Evolutionary conservation across 306 rosid species (phyloP), one percentile per base, ranked within the genome.

Genomic region (Sphenostylis stenocarpa): DNA sequence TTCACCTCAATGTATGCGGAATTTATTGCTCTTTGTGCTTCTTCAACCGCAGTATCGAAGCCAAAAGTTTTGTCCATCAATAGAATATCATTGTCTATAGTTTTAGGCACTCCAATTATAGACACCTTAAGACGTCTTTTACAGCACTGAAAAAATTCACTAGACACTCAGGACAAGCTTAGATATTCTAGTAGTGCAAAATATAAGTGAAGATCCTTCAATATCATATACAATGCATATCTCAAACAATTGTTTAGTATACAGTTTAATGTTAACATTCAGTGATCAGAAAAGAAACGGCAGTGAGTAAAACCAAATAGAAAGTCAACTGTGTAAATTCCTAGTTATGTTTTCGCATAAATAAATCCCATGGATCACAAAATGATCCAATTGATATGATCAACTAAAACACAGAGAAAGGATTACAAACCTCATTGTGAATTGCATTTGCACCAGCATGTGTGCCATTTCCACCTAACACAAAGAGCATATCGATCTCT

Each of bases 1-100:
- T 48, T 63, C 81, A 90, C 99, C 97, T 92, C 98, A 70, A 96
- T 92, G 71, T 92, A 96, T 65, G 99, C 97, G 63, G 99, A 89
- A 86, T 89, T 85, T 85, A 96, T 96, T 69, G 99, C 99, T 63
- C 98, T 86, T 66, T 96, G 99, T 38, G 97, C 97, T 86, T 92
- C 99, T 87, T 92, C 99, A 70, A 96, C 99, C 36, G 99, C 99
- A 61, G 98, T 92, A 83, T 96, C 99, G 13, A 96, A 96, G 70
- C 99, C 99, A 81, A 96, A 96, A 56, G 99, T 96, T 82, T 96
- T 96, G 78, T 96, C 99, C 97, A 96, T 89, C 89, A 96, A 70
- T 75, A 91, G 73, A 75, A 96, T 96, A 77, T 92, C 99, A 4
- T 96, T 96, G 87, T 95, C 99, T 39, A 95, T 95, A 64, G 97